Base-by-base conservation (phyloP, 768 basidiomycete genomes). In the Mycena vitilis region DNA sequence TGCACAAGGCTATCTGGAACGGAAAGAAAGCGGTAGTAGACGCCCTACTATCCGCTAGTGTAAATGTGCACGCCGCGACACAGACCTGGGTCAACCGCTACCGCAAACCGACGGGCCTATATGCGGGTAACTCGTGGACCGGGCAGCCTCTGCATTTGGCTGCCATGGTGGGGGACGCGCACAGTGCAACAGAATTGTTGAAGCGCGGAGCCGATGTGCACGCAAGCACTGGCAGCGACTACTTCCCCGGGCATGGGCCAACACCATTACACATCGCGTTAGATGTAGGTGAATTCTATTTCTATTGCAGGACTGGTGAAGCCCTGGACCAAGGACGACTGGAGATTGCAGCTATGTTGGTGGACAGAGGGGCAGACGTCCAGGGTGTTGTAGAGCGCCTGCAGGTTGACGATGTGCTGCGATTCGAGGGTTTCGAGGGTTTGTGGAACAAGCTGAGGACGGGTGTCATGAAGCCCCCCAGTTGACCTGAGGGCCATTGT, bases 391-490 rank as follows among this genome's bases (percentile, higher is more conserved):
- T 37, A 38, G 48, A 59, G 34, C 55, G 34, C 9, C 16, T 69
- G 9, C 3, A 42, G 51, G 40, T 65, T 5, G 48, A 65, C 12
- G 63, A 69, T 20, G 62, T 69, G 18, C n/a, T 52, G 37, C 45
- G 25, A 49, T 69, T 69, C 40, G 67, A 64, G 38, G 67, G 63
- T 18, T 59, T 58, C 36, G 67, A 69, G 52, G 67, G 38, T 34
- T 37, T 69, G 13, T 69, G 67, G 67, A 38, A 63, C 60, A 69
- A 65, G 30, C 57, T 69, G 30, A 58, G 67, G 37, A 51, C 23
- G 25, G 67, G 62, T 9, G 55, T 69, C 23, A 58, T n/a, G n/a
- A n/a, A n/a, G n/a, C n/a, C n/a, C n/a, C n/a, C n/a, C n/a, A n/a
- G n/a, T n/a, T n/a, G n/a, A n/a, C n/a, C n/a, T n/a, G n/a, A n/a